phyloP scores from a whole-genome alignment of 495 filamentous ascomycete species.

The Xylaria intraflava region DNA sequence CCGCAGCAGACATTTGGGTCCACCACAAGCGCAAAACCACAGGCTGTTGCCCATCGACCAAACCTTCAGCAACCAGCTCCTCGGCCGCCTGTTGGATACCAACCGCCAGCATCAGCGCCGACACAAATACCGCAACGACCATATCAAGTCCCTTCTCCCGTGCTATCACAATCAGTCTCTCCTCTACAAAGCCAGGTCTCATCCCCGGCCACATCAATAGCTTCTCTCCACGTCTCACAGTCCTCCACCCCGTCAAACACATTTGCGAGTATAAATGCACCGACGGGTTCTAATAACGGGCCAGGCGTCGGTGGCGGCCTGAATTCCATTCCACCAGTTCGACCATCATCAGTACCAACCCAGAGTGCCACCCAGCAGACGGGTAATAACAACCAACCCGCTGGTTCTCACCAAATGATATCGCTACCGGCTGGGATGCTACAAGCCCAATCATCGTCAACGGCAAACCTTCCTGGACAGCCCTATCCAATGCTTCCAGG shows the following conservation, averaged over 20 bases:
- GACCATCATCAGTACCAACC: constrained; percentile 3
- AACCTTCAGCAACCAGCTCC: background rate
- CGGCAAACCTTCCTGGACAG: constrained; percentile 2
- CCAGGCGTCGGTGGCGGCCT: constrained; percentile 6
- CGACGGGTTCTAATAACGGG: constrained; percentile 2
- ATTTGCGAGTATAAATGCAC: constrained; percentile 6
- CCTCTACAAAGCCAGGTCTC: constrained; percentile 26
- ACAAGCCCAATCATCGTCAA: background rate
- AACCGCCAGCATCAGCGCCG: background rate
- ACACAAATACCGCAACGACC: constrained; percentile 11
- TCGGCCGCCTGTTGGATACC: background rate
- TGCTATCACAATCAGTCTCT: constrained; percentile 15
- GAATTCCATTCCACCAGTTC: background rate
- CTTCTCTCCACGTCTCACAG: constrained; percentile 20
- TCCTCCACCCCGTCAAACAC: constrained; percentile 21
- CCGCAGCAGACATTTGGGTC: background rate
- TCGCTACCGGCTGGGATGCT: background rate
- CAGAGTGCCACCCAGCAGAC: background rate
- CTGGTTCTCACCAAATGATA: background rate
- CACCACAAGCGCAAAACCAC: background rate
- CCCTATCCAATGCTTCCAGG: constrained; percentile 28
- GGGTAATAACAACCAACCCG: background rate
- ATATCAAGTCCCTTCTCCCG: constrained; percentile 9
- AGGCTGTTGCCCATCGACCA: background rate
- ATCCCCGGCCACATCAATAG: constrained; percentile 20